Conservation (phyloP, 768 basidiomycete genomes). For the Tylopilus rubrobrunneus region DNA sequence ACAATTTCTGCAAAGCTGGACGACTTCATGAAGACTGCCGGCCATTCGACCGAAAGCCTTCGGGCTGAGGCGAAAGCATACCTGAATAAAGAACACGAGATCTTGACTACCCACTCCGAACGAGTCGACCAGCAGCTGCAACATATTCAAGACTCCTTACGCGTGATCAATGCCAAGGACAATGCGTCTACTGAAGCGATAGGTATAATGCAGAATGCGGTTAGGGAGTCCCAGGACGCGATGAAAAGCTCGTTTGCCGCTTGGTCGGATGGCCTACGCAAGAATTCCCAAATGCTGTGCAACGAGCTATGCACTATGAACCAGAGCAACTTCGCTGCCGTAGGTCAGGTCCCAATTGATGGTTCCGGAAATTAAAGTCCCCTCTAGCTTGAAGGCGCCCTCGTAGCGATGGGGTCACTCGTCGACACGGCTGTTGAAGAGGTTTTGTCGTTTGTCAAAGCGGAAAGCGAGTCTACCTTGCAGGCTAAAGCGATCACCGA, state of each 20-base stretch:
- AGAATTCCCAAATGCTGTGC: slow-evolving; percentile 46
- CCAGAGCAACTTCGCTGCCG: slow-evolving; percentile 43
- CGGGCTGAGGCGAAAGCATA: slow-evolving; percentile 54
- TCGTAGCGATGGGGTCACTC: slow-evolving; percentile 55
- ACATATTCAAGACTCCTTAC: slow-evolving; percentile 48
- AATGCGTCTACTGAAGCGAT: slow-evolving; percentile 51
- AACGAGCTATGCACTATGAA: slow-evolving; percentile 42
- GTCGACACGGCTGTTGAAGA: slow-evolving; percentile 60
- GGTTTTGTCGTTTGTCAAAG: slow-evolving; percentile 51
- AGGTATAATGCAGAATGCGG: slow-evolving; percentile 40
- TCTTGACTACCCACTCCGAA: slow-evolving; percentile 45
- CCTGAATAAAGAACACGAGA: slow-evolving; percentile 52
- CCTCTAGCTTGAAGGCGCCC: slow-evolving; percentile 48
- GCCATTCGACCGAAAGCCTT: slow-evolving; percentile 51
- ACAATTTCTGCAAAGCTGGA: slow-evolving; percentile 60
- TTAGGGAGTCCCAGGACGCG: slow-evolving; percentile 51
- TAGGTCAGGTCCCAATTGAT: slow-evolving; percentile 23
- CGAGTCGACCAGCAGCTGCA: slow-evolving; percentile 57
- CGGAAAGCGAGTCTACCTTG: slow-evolving; percentile 48
- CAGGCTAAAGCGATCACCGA: slow-evolving; percentile 49
- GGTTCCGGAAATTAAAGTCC: slow-evolving; percentile 3
- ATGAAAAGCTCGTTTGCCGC: slow-evolving; percentile 48
- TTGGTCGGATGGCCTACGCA: slow-evolving; percentile 55
- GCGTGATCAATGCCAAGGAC: slow-evolving; percentile 54
- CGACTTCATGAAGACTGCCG: slow-evolving; percentile 55